A percentile compares a stretch with the other conserved stretches of the same genome.
Conservation (phyloP, 1,139 yeast genomes). For the Kodamaea arcana region DNA sequence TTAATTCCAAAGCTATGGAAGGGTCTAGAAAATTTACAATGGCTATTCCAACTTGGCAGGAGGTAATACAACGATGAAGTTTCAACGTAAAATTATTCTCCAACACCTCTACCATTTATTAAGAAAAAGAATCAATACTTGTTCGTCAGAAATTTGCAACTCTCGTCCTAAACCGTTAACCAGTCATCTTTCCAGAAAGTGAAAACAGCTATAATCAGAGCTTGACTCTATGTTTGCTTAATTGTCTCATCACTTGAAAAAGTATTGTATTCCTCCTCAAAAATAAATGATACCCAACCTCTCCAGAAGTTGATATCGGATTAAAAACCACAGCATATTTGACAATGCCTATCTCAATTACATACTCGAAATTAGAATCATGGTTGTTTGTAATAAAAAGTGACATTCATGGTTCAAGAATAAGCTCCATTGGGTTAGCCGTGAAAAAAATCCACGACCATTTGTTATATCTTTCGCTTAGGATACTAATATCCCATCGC, state of each 20-base stretch:
- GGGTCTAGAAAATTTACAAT: no score
- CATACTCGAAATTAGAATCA: slow-evolving; percentile 25
- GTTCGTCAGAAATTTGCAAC: slow-evolving; percentile 19
- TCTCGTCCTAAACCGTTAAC: slow-evolving; percentile 42
- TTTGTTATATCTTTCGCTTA: slow-evolving; percentile 83
- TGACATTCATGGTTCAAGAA: slow-evolving; percentile 65
- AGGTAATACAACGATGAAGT: no score
- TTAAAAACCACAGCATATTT: slow-evolving; percentile 59
- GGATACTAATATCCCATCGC: slow-evolving; percentile 55
- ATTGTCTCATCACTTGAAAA: slow-evolving; percentile 60
- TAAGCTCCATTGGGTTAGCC: slow-evolving; percentile 91
- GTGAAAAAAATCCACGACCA: slow-evolving; percentile 26
- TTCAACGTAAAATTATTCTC: no score
- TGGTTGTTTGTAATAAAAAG: slow-evolving; percentile 13
- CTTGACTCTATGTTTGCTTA: slow-evolving; percentile 88
- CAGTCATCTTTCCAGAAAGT: slow-evolving; percentile 49
- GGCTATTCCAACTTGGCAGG: no score
- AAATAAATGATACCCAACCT: slow-evolving; percentile 23
- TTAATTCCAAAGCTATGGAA: no score
- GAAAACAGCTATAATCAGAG: slow-evolving; percentile 51
- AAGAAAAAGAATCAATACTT: slow-evolving; percentile 1
- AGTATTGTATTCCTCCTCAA: slow-evolving; percentile 5
- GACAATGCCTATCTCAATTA: slow-evolving; percentile 51
- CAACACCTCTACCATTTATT: slow-evolving; percentile 6
- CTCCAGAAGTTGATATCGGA: slow-evolving; percentile 19